Percentiles rank a stretch among this genome's conserved stretches.
Conservation (phyloP, 2,329 filamentous ascomycete genomes). For the Trichophyton schoenleinii region DNA sequence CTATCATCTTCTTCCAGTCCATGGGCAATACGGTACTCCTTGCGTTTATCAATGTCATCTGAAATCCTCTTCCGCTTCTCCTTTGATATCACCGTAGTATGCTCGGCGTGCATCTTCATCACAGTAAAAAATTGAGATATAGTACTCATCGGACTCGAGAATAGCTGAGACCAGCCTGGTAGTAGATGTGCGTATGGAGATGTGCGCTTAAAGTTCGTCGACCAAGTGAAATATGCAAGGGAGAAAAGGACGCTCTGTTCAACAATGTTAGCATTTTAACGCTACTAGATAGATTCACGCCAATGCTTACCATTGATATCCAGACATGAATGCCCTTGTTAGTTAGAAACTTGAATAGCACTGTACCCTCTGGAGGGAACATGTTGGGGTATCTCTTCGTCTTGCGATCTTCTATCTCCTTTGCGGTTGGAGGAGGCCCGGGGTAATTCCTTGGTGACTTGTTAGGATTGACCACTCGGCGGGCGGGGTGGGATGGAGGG, state of each 20-base stretch:
- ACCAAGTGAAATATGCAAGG: constrained; percentile 60
- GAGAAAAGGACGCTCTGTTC: constrained; percentile 51
- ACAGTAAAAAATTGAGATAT: constrained; percentile 56
- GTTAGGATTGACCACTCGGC: constrained; percentile 45
- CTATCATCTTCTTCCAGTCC: constrained; percentile 50
- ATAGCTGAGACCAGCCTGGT: constrained; percentile 55
- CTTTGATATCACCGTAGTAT: constrained; percentile 53
- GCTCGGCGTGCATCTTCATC: constrained; percentile 61
- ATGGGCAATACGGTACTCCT: constrained; percentile 74
- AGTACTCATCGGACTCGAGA: constrained; percentile 57
- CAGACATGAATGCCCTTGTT: constrained; percentile 63
- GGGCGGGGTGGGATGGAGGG: constrained; percentile 74
- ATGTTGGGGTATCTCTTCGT: constrained; percentile 72
- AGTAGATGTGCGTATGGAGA: constrained; percentile 72
- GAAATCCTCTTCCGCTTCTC: constrained; percentile 61
- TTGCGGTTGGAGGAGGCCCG: constrained; percentile 54
- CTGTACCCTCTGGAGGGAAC: constrained; percentile 72
- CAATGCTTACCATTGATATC: constrained; percentile 61
- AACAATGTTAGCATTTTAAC: not conserved
- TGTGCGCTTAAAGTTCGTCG: constrained; percentile 63
- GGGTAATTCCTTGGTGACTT: constrained; percentile 51
- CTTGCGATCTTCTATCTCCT: constrained; percentile 54
- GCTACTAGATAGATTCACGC: constrained; percentile 6
- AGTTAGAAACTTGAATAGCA: constrained; percentile 73
- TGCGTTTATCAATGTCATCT: constrained; percentile 79